These are phyloP conservation scores for Komagataella mondaviorum DNA, from an alignment of 805 yeast genomes.

Conservation along the genomic window DNA sequence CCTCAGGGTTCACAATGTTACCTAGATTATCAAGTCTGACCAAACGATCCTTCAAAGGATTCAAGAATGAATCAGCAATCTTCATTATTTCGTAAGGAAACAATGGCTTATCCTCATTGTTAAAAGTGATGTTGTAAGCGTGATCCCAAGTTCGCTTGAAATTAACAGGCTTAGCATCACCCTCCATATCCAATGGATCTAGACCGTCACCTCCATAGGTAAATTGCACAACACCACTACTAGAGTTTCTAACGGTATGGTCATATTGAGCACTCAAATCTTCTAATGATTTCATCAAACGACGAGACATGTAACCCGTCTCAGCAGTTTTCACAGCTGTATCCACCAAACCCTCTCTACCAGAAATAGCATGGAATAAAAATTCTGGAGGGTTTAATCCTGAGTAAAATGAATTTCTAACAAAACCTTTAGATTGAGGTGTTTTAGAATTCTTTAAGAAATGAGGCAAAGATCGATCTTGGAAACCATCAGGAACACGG, in stretches of 20 bases:
- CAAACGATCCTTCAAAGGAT: constrained; percentile 46
- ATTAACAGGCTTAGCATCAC: constrained; percentile 94
- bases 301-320: constrained; percentile 96
- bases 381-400: constrained; percentile 96
- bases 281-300: constrained; percentile 94
- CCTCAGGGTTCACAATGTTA: constrained; percentile 26
- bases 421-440: constrained; percentile 97
- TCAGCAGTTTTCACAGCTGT: constrained; percentile 99
- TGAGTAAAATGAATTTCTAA: constrained; percentile 85
- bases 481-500: constrained; percentile 99
- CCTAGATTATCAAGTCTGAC: constrained; percentile 69
- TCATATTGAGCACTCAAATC: constrained; percentile 92
- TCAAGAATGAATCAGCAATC: constrained; percentile 38
- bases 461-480: constrained; percentile 95
- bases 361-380: constrained; percentile 96
- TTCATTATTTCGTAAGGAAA: constrained; percentile 58
- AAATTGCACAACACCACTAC: constrained; percentile 94
- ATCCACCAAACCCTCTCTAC: constrained; percentile 98
- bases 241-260: constrained; percentile 86
- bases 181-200: constrained; percentile 98
- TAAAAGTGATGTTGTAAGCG: constrained; percentile 60
- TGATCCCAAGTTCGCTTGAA: constrained; percentile 93
- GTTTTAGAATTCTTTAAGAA: constrained; percentile 92
- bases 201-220: constrained; percentile 97
- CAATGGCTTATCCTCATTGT: constrained; percentile 37